Percentiles rank a stretch among this genome's conserved stretches.
phyloP scores from a whole-genome alignment of 495 filamentous ascomycete species.

The Penicillium cosmopolitanum region DNA sequence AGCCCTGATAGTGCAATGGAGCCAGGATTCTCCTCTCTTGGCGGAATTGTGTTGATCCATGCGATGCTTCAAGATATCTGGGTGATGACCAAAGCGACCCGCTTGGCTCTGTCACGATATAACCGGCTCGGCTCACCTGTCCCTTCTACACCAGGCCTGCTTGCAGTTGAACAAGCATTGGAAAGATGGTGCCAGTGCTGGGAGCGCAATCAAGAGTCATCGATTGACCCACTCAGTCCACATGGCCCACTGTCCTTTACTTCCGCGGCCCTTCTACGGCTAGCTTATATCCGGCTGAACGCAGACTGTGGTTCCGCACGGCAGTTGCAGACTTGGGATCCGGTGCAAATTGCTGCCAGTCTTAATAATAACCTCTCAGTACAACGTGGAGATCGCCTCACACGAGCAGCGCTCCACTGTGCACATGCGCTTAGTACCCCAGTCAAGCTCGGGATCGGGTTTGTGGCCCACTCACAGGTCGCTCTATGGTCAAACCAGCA shows the following conservation, averaged over 20 bases:
- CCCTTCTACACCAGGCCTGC: conserved; percentile 54
- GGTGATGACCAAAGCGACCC: conserved; percentile 61
- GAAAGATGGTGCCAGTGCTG: conserved; percentile 66
- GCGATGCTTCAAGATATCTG: conserved; percentile 73
- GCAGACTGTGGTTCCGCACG: conserved; percentile 66
- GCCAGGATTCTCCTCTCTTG: conserved; percentile 56
- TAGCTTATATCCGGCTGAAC: conserved; percentile 70
- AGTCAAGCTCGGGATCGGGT: conserved; percentile 69
- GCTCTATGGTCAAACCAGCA: conserved; percentile 75
- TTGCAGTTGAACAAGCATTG: conserved; percentile 60
- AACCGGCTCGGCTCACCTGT: conserved; percentile 39
- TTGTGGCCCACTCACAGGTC: conserved; percentile 70
- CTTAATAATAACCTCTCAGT: conserved; percentile 62
- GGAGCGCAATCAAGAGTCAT: conserved; percentile 57
- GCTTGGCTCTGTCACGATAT: conserved; percentile 45
- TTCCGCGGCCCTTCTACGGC: conserved; percentile 64
- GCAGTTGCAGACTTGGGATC: conserved; percentile 64
- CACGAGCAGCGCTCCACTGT: conserved; percentile 65
- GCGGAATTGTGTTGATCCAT: conserved; percentile 70
- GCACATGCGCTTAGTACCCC: conserved; percentile 71
- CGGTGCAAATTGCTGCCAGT: conserved; percentile 59
- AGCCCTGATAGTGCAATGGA: conserved; percentile 26
- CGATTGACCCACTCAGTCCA: conserved; percentile 53
- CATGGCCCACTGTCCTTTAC: conserved; percentile 68
- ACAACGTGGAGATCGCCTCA: conserved; percentile 58